Base-by-base conservation (phyloP, 805 yeast species). In the Ogataea pini region DNA sequence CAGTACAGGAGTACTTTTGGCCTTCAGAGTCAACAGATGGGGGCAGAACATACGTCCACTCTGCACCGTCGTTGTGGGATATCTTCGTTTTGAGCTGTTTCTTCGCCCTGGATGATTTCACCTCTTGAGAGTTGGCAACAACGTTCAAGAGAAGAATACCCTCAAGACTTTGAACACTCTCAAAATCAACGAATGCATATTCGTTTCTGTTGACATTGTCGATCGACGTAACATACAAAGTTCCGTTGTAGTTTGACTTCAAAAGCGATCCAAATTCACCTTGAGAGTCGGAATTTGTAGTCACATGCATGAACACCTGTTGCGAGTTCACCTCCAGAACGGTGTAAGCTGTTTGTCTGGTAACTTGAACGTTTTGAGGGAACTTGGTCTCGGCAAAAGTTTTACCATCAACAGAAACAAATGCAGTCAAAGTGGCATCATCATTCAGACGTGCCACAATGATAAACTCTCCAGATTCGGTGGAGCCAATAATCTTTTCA, bases 231-330 rank as follows among this genome's bases (percentile, higher is more conserved):
- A 86, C 89, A 62, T 88, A 91, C 5, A 86, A 80, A 0, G 97
- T 89, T 52, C 99, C 99, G 58, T 89, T 89, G 16, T 86, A 88
- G 67, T 92, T 91, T 2, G 96, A 89, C 61, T 92, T 92, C 61
- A 94, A 72, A 16, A 94, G 69, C 0, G 89, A 75, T 14, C 99
- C 99, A 63, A 64, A 83, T 59, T 89, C 94, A 8, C 68, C 59
- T 13, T 76, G 80, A 1, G 58, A 38, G 10, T 70, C 73, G 16
- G 69, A 61, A 56, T 73, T 73, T 0, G 91, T 85, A 3, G 96
- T 87, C 7, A 90, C 86, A 64, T 89, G 97, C 68, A 94, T 61
- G 66, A 90, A 86, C 4, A 94, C 73, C 1, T 96, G 80, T 27
- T 83, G 78, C 0, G 89, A 75, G 22, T 77, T 76, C 0, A 92